A percentile compares a stretch with the other conserved stretches of the same genome.
Conservation (phyloP, 129 eudicot genomes). For the Flaveria robusta region DNA sequence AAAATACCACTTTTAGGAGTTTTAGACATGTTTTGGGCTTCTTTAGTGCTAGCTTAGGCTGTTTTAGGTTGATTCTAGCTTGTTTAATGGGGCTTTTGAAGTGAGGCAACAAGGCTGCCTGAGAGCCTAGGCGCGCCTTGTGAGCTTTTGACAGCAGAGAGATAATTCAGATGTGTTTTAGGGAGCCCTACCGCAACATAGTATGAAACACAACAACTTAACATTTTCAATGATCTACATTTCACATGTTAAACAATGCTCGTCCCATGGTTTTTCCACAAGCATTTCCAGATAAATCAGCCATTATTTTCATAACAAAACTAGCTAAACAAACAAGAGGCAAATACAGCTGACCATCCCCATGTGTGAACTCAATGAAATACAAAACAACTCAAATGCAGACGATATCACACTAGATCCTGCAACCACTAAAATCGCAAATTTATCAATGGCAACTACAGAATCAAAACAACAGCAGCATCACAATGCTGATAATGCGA, state of each 20-base stretch:
- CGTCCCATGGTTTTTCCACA: not conserved
- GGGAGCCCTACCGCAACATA: no score
- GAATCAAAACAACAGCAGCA: conserved; percentile 18
- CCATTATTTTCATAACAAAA: not conserved
- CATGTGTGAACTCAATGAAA: not conserved
- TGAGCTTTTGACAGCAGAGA: no score
- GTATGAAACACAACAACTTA: not conserved
- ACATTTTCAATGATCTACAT: not conserved
- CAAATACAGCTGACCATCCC: not conserved
- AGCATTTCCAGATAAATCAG: conserved; percentile 3
- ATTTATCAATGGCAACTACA: not conserved
- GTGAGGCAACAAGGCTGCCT: no score
- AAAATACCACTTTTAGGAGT: no score
- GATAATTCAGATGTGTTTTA: no score
- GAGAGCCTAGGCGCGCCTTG: no score
- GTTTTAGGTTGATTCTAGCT: no score
- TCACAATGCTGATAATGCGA: conserved; percentile 26
- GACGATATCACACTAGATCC: conserved; percentile 33
- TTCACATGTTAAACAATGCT: not conserved
- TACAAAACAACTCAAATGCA: conserved; percentile 7
- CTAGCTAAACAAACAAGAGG: not conserved
- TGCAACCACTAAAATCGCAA: not conserved
- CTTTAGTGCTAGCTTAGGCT: no score
- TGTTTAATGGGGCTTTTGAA: no score
- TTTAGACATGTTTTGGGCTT: no score